Evolutionary conservation across 192 early-diverging fungal species (phyloP).

Genomic region (Coemansia sp.): DNA sequence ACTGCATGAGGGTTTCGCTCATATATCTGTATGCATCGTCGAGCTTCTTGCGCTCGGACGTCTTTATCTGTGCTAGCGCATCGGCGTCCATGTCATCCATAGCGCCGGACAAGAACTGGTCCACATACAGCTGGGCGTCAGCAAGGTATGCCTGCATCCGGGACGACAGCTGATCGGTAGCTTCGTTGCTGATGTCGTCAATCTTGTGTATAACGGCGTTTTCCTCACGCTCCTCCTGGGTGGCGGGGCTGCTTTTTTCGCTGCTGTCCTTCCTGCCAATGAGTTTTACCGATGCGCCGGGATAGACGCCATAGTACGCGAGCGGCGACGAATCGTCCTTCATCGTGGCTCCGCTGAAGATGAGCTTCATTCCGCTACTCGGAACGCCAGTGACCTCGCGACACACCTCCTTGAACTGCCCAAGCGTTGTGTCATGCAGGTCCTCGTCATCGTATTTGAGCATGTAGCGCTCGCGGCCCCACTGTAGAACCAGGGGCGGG

Average conservation of each 20-base stretch:
- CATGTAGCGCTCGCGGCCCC: slow-evolving; percentile 53
- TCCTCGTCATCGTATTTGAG: slow-evolving; percentile 52
- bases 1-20: slow-evolving; percentile 78
- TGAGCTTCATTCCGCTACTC: slow-evolving; percentile 69
- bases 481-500: slow-evolving; percentile 50
- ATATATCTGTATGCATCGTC: slow-evolving; percentile 64
- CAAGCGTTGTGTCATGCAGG: slow-evolving; percentile 62
- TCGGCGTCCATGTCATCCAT: slow-evolving; percentile 40
- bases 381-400: slow-evolving; percentile 76
- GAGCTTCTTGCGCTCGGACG: slow-evolving; percentile 60
- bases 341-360: slow-evolving; percentile 69
- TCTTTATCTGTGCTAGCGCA: slow-evolving; percentile 41
- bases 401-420: slow-evolving; percentile 72
- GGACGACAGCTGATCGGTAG: slow-evolving; percentile 43
- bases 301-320: slow-evolving; percentile 69
- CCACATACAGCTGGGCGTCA: slow-evolving; percentile 49
- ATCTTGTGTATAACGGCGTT: slow-evolving; percentile 50
- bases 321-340: slow-evolving; percentile 75
- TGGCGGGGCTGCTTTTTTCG: slow-evolving; percentile 33
- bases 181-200: slow-evolving; percentile 48
- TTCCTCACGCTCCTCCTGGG: slow-evolving; percentile 50
- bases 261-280: slow-evolving; percentile 58
- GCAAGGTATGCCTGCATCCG: slow-evolving; percentile 53
- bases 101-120: slow-evolving; percentile 41
- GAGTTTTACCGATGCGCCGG: slow-evolving; percentile 72